Base-by-base conservation (phyloP, 495 filamentous ascomycete genomes). In the Aspergillus nidulans region DNA sequence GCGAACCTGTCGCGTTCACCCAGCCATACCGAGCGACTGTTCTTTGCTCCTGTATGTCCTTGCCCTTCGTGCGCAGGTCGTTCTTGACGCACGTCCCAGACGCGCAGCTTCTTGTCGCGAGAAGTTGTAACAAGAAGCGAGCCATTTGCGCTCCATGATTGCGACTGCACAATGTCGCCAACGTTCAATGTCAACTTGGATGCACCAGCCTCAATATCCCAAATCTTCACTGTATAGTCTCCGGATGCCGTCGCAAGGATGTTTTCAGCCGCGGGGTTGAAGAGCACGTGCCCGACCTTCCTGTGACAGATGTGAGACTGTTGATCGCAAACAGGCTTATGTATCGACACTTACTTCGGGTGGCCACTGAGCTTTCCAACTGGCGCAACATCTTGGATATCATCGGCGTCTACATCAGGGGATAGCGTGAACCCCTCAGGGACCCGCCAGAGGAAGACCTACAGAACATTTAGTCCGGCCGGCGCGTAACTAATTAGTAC, bases 1-100 rank as follows among this genome's bases (percentile, higher is more conserved):
- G 88, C 94, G 60, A 98, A 84, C 50, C 92, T 83, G 75, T 96
- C 90, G 64, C 90, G 89, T 68, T 97, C 94, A 58, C 95, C 94
- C 78, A 98, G 79, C 94, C 94, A 98, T 15, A 96, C 91, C 16
- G 86, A 84, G 61, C 94, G 88, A 67, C 92, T 97, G 77, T 94
- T 97, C 78, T 97, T 97, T 57, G 95, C 95, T 23, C 94, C 94
- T 20, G 83, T 76, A 70, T 98, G 94, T 43, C 94, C 94, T 15
- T 83, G 73, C 32, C 85, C 84, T 68, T 96, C 94, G 56, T 95
- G 87, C 2, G 84, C 90, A 23, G 91, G 84, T 65, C 81, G 86
- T 74, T 97, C 86, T 73, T 97, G 92, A 66, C 94, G 85, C 20
- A 91, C 88, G 78, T 98, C 94, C 94, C 94, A 97, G 56, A 97